Conservation (phyloP, 2,329 filamentous ascomycete genomes). For the Orbilia ellipsospora region DNA sequence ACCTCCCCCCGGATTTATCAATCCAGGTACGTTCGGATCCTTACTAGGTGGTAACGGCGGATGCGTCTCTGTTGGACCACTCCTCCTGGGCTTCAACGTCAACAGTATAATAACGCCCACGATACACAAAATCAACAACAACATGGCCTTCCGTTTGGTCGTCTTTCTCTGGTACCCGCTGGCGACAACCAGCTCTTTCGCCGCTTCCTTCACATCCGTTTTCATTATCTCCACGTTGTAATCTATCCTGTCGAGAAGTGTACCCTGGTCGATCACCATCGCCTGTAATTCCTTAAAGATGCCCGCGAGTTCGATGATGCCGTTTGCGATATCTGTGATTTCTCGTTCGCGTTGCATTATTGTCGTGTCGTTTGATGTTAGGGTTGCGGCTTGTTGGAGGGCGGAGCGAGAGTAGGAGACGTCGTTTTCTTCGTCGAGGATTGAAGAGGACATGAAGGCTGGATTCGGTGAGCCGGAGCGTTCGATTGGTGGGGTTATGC, state of each 20-base stretch:
- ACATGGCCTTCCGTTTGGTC: constrained; percentile 90
- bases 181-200: constrained; percentile 88
- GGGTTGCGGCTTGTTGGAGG: constrained; percentile 68
- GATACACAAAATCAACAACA: constrained; percentile 85
- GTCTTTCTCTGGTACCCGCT: constrained; percentile 88
- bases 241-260: constrained; percentile 92
- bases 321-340: constrained; percentile 97
- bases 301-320: constrained; percentile 95
- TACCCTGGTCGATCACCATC: constrained; percentile 94
- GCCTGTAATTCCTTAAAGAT: constrained; percentile 95
- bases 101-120: constrained; percentile 87
- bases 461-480: constrained; percentile 62
- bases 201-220: constrained; percentile 90
- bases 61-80: constrained; percentile 12
- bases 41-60: constrained; percentile 42
- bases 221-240: constrained; percentile 98
- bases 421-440: constrained; percentile 94
- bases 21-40: constrained; percentile 34
- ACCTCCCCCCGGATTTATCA: constrained; percentile 52
- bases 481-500: constrained; percentile 69
- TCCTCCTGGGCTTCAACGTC: constrained; percentile 75
- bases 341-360: constrained; percentile 94
- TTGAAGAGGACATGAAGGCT: constrained; percentile 80
- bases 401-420: constrained; percentile 90
- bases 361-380: constrained; percentile 80